phyloP scores from a whole-genome alignment of 1,284 basidiomycete genomes.

The Megacollybia platyphylla region DNA sequence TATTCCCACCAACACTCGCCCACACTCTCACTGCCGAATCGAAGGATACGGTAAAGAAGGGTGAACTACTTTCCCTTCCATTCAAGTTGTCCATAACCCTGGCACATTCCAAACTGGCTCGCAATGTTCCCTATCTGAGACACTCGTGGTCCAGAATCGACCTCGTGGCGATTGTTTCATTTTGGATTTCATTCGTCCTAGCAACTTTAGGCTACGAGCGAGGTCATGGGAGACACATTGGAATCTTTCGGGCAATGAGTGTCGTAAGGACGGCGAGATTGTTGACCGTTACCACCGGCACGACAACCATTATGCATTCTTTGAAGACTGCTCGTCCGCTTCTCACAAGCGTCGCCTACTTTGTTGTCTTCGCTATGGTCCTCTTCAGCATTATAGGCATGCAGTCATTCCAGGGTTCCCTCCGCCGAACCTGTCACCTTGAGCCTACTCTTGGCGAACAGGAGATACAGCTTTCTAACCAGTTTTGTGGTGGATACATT shows the following conservation, averaged over 20 bases:
- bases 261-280: constrained; percentile 79
- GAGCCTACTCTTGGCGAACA: constrained; percentile 35
- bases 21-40: constrained; percentile 1
- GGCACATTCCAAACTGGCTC: constrained; percentile 36
- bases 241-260: constrained; percentile 82
- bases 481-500: constrained; percentile 74
- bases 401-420: constrained; percentile 81
- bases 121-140: constrained; percentile 76
- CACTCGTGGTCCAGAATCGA: constrained; percentile 95
- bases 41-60: background rate
- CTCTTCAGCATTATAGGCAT: constrained; percentile 88
- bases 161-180: constrained; percentile 70
- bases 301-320: constrained; percentile 89
- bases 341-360: constrained; percentile 81
- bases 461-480: constrained; percentile 29
- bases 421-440: constrained; percentile 54
- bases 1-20: constrained; percentile 6
- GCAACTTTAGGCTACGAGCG: constrained; percentile 57
- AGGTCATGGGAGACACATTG: constrained; percentile 53
- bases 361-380: constrained; percentile 83
- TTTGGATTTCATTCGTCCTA: constrained; percentile 74
- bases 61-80: constrained; percentile 40
- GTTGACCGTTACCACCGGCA: constrained; percentile 84
- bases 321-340: constrained; percentile 86
- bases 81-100: constrained; percentile 52